phyloP scores from a whole-genome alignment of 768 basidiomycete species.

The Leccinum broughii region DNA sequence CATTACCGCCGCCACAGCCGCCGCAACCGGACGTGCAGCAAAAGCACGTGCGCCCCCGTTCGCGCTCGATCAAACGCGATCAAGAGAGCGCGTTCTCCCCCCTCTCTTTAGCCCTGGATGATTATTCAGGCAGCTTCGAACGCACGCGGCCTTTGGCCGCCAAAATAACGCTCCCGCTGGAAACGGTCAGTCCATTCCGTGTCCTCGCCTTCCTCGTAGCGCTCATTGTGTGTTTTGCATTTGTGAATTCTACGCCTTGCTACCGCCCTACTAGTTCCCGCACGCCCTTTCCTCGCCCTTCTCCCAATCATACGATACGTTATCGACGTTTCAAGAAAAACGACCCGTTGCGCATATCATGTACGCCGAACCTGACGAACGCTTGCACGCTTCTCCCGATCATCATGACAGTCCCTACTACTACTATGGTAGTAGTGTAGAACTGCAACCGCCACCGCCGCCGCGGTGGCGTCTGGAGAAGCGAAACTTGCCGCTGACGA shows the following conservation, averaged over 20 bases:
- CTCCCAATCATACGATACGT: constrained; percentile 12
- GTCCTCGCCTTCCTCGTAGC: not conserved
- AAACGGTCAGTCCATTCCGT: constrained; percentile 9
- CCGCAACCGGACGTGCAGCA: not conserved
- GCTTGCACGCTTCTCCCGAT: not conserved
- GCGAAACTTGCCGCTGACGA: constrained; percentile 10
- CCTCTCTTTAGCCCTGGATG: constrained; percentile 1
- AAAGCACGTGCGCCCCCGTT: constrained; percentile 3
- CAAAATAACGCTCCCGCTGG: constrained; percentile 20
- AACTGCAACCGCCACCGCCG: not conserved
- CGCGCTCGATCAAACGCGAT: constrained; percentile 21
- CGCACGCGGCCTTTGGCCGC: constrained; percentile 18
- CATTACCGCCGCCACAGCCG: not conserved
- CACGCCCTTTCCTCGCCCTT: constrained; percentile 8
- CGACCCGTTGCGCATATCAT: constrained; percentile 11
- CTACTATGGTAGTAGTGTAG: not conserved
- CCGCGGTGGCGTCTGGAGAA: constrained; percentile 11
- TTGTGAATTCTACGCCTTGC: not conserved
- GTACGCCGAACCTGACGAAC: constrained; percentile 22
- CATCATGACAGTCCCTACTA: not conserved
- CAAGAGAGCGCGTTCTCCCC: not conserved
- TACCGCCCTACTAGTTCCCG: constrained; percentile 9
- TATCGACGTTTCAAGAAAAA: constrained; percentile 10
- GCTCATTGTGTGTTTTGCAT: not conserved
- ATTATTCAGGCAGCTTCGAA: constrained; percentile 12